Evolutionary conservation across 768 basidiomycete genomes (phyloP).

Genomic region (Suillus cothurnatus): DNA sequence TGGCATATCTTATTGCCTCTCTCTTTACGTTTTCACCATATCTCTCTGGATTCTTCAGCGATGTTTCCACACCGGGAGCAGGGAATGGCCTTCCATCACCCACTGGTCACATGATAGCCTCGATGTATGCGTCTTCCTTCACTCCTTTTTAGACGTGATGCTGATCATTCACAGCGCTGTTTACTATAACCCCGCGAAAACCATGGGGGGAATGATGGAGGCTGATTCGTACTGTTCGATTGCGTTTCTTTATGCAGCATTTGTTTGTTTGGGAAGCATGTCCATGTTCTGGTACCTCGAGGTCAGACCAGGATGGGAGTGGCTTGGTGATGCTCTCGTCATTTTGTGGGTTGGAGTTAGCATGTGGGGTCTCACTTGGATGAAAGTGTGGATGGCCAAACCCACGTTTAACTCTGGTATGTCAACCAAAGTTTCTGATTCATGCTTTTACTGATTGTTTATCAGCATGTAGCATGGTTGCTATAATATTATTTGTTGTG

Average conservation of each 20-base stretch:
- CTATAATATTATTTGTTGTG: conserved; percentile 85
- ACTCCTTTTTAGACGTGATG: background rate
- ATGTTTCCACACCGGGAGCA: conserved; percentile 53
- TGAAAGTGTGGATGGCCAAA: conserved; percentile 89
- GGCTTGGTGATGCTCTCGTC: conserved; percentile 72
- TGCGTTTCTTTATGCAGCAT: conserved; percentile 68
- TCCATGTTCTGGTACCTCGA: conserved; percentile 81
- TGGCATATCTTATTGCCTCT: conserved; percentile 88
- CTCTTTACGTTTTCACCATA: conserved; percentile 89
- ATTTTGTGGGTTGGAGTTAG: conserved; percentile 84
- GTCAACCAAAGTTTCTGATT: conserved; percentile 11
- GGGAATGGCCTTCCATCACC: conserved; percentile 59
- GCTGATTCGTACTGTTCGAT: conserved; percentile 80
- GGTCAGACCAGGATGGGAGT: conserved; percentile 64
- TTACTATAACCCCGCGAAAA: conserved; percentile 94
- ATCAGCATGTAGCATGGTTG: conserved; percentile 81
- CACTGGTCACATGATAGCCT: conserved; percentile 90
- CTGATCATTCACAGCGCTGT: conserved; percentile 52
- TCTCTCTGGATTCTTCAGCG: conserved; percentile 70
- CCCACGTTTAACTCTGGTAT: conserved; percentile 88
- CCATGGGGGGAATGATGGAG: conserved; percentile 90
- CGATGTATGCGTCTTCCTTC: conserved; percentile 62
- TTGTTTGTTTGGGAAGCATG: conserved; percentile 78
- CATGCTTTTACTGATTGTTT: conserved; percentile 1
- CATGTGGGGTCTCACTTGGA: conserved; percentile 84